A percentile compares a stretch with the other conserved stretches of the same genome.
phyloP scores from a whole-genome alignment of 2,329 filamentous ascomycete species.

The Myriosclerotinia scirpicola region DNA sequence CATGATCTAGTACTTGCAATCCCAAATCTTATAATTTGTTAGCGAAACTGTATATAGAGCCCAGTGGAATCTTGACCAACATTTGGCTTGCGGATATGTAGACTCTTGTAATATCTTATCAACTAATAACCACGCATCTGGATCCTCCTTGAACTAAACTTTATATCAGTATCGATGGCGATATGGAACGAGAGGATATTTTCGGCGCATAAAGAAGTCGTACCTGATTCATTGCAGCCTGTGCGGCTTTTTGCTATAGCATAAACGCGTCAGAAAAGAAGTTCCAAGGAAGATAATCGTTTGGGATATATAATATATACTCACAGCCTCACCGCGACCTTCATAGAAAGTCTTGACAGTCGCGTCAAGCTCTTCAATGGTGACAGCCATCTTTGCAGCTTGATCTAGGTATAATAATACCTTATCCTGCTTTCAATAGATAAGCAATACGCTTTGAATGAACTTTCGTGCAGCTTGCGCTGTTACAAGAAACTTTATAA shows the following conservation, averaged over 20 bases:
- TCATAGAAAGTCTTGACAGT: slow-evolving; percentile 98
- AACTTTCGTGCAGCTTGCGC: slow-evolving; percentile 35
- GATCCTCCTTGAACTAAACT: slow-evolving; percentile 93
- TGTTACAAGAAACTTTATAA: slow-evolving; percentile 28
- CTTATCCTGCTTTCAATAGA: slow-evolving; percentile 33
- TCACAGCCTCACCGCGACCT: slow-evolving; percentile 87
- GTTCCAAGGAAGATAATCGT: slow-evolving; percentile 19
- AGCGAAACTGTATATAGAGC: slow-evolving; percentile 23
- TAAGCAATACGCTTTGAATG: slow-evolving; percentile 25
- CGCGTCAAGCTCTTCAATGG: slow-evolving; percentile 92
- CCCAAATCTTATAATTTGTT: slow-evolving; percentile 67
- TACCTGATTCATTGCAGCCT: slow-evolving; percentile 90
- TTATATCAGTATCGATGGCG: slow-evolving; percentile 31
- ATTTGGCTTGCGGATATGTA: slow-evolving; percentile 94
- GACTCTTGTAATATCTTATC: slow-evolving; percentile 95
- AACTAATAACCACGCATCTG: slow-evolving; percentile 95
- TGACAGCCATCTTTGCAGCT: slow-evolving; percentile 59
- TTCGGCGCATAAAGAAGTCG: slow-evolving; percentile 40
- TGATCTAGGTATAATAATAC: slow-evolving; percentile 30
- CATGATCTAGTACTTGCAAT: slow-evolving; percentile 94
- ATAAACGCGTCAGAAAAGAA: slow-evolving; percentile 44
- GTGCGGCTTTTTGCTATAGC: slow-evolving; percentile 88
- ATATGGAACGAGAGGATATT: slow-evolving; percentile 16
- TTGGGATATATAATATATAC: slow-evolving; percentile 41
- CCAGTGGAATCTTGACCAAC: slow-evolving; percentile 51